Evolutionary conservation across 2,329 filamentous ascomycete species (phyloP).

Genomic region (Fusarium mexicanum): DNA sequence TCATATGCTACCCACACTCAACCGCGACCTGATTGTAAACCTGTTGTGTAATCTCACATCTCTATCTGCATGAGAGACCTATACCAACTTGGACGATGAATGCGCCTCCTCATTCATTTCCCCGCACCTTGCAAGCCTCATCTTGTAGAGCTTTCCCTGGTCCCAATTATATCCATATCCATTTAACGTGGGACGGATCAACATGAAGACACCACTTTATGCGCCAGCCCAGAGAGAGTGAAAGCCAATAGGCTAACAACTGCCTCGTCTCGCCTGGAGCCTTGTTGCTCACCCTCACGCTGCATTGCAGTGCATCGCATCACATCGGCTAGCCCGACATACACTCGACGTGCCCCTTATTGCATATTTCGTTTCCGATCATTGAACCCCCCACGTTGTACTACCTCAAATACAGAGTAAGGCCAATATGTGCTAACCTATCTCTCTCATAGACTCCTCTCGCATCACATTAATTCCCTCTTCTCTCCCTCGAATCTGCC

Average conservation of each 20-base stretch:
- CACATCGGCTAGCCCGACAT: slow-evolving; percentile 22
- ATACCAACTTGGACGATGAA: slow-evolving; percentile 1
- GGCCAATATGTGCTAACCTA: slow-evolving; percentile 38
- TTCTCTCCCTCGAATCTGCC: slow-evolving; percentile 73
- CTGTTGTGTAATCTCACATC: slow-evolving; percentile 41
- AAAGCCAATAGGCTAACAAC: slow-evolving; percentile 31
- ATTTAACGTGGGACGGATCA: slow-evolving; percentile 31
- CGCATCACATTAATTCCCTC: slow-evolving; percentile 65
- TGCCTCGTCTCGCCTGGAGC: slow-evolving; percentile 28
- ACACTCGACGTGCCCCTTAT: slow-evolving; percentile 20
- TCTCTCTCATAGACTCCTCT: slow-evolving; percentile 62
- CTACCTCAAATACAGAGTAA: slow-evolving; percentile 25
- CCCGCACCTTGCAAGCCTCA: slow-evolving; percentile 37
- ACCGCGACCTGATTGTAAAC: slow-evolving; percentile 23
- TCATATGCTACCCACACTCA: slow-evolving; percentile 34
- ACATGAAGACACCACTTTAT: slow-evolving; percentile 23
- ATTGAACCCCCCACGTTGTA: slow-evolving; percentile 28
- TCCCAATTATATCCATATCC: slow-evolving; percentile 15
- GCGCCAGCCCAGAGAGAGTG: slow-evolving; percentile 17
- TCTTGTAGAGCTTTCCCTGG: slow-evolving; percentile 21
- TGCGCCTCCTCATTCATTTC: slow-evolving; percentile 27
- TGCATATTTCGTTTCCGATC: slow-evolving; percentile 30
- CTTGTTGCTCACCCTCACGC: slow-evolving; percentile 26
- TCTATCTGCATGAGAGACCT: slow-evolving; percentile 24
- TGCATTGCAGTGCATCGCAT: slow-evolving; percentile 14